These are phyloP conservation scores for Telopea speciosissima DNA, from an alignment of 177 flowering plant species.

Conservation along the genomic window DNA sequence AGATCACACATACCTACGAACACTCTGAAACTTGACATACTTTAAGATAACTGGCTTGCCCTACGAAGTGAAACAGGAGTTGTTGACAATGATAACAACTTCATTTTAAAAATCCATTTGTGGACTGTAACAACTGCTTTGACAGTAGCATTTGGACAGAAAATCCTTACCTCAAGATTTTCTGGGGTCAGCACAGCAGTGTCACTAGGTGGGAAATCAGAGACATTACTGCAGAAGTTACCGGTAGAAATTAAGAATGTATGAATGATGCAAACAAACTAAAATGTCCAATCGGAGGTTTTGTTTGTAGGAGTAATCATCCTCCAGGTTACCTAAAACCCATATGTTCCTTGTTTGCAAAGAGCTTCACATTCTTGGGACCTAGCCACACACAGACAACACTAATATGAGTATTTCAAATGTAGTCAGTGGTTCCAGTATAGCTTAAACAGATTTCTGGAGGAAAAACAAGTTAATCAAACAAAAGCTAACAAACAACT, in stretches of 20 bases:
- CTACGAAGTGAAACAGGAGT: conserved; percentile 29
- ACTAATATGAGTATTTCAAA: conserved; percentile 9
- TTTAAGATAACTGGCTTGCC: conserved; percentile 79
- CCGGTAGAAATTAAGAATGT: conserved; percentile 7
- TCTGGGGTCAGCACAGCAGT: conserved; percentile 53
- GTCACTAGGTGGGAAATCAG: conserved; percentile 88
- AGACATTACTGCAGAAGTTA: conserved; percentile 69
- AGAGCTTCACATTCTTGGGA: conserved; percentile 83
- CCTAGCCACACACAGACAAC: conserved; percentile 39
- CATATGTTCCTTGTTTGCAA: conserved; percentile 91
- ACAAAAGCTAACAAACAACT: too few relatives aligned
- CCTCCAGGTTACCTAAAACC: conserved; percentile 68
- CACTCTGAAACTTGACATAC: conserved; percentile 98
- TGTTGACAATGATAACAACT: not conserved
- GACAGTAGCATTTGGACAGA: not conserved
- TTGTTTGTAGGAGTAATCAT: not conserved
- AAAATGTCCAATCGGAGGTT: not conserved
- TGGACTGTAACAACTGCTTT: not conserved
- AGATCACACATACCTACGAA: conserved; percentile 66
- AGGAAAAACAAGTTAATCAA: too few relatives aligned
- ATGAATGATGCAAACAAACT: not conserved
- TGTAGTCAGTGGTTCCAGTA: too few relatives aligned
- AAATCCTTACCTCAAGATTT: conserved; percentile 53
- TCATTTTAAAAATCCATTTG: not conserved
- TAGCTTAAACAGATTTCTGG: too few relatives aligned